Evolutionary conservation across 345 rosid species (phyloP), one percentile per base, ranked within the genome.

Genomic region (Murraya paniculata): DNA sequence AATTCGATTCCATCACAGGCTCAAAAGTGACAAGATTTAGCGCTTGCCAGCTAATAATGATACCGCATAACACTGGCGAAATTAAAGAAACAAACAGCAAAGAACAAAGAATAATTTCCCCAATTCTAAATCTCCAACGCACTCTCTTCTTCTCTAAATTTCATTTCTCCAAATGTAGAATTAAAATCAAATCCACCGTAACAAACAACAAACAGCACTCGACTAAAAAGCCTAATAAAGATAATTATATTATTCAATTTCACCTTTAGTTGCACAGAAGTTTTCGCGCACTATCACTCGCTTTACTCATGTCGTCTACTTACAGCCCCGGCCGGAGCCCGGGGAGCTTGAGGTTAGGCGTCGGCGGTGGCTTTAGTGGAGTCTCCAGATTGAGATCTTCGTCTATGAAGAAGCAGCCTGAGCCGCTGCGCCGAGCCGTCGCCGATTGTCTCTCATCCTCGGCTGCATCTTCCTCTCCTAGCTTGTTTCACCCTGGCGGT

Each of bases 351-450:
- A 83, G 98, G 83, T 83, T 84, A 0, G 82, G 79, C 58, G 81
- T 74, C 28, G 80, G 77, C 6, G 55, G 79, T 7, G 55, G 71
- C 39, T 7, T 82, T 33, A 87, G 90, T 53, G 85, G 90, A 24
- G 82, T 86, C 10, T 90, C 97, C 58, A 87, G 99, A 64, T 87
- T 92, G 82, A 94, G 98, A 94, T 96, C 98, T 81, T 90, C 97
- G 57, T 86, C 90, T 5, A 72, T 85, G 13, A 94, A 86, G 86
- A 94, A 94, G 84, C 98, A 92, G 22, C 99, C 99, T 33, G 99
- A 96, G 91, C 99, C 98, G 11, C 86, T 96, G 70, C 97, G 97
- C 28, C 90, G 97, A 14, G 97, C 98, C 27, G 90, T 96, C 67
- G 98, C 94, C 22, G 97, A 96, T 85, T 96, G 98, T 70, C 87